Base-by-base conservation (phyloP, 2,329 filamentous ascomycete species). In the Talaromyces sp. region DNA sequence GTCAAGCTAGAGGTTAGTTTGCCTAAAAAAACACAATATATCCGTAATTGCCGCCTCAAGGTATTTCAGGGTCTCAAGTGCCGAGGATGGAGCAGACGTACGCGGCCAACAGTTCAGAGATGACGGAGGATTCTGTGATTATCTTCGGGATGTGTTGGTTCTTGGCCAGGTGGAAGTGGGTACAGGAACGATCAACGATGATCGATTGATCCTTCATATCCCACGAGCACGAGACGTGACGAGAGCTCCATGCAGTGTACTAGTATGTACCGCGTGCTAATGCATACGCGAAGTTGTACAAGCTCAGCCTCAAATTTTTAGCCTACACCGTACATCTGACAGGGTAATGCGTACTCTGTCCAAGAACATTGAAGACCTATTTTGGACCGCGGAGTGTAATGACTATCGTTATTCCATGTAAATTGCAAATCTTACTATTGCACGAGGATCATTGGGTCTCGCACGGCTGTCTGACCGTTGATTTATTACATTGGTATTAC, bases 171-270 rank as follows among this genome's bases (percentile, higher is more conserved):
- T 37, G 44, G 44, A 16, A 36, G 30, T 24, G 42, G 42, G 33
- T 35, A 16, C 17, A 8, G 8, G 11, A 35, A 13, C 32, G 36
- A 37, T 29, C 32, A 37, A 30, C 33, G 45, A 37, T 30, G 45
- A 49, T 49, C 47, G 29, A 43, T 42, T 33, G 16, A 44, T 44
- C 47, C 47, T 49, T 49, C 39, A 49, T 49, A 27, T 49, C 47
- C 29, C 11, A 40, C 45, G 11, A 33, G 27, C 37, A 49, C 37
- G 27, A 49, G 46, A 49, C 46, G n/a, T 40, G 27, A 41, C 17
- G 22, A n/a, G 36, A 32, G 22, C 36, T 36, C 36, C 37, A 49
- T 47, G 24, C 24, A 27, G 14, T n/a, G 22, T 30, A 14, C 44
- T 47, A 40, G 20, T 10, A 33, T 36, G 32, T 13, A 5, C n/a